phyloP scores from a whole-genome alignment of 257 asterid genomes.

The Cruciata laevipes region DNA sequence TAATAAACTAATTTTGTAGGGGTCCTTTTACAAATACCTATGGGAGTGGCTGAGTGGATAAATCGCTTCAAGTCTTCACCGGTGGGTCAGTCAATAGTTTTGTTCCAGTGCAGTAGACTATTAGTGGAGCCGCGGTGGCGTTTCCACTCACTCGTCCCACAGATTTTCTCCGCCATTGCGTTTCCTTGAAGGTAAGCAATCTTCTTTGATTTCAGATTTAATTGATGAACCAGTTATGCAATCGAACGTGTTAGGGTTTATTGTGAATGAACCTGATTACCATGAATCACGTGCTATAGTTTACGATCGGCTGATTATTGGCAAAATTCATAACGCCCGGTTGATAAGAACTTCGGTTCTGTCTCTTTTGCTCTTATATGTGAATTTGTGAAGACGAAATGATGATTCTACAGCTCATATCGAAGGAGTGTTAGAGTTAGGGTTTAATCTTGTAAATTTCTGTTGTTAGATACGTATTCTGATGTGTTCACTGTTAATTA shows the following conservation, averaged over 20 bases:
- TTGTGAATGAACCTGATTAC: not conserved
- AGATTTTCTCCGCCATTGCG: not conserved
- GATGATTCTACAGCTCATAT: not conserved
- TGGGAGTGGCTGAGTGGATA: too few species aligned
- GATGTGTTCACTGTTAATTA: not conserved
- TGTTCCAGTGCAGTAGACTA: not conserved
- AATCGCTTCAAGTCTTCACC: not conserved
- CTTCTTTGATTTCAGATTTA: not conserved
- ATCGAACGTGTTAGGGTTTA: not conserved
- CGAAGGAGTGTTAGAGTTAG: not conserved
- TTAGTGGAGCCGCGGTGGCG: not conserved
- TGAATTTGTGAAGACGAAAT: not conserved
- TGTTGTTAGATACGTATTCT: not conserved
- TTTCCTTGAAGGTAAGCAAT: not conserved
- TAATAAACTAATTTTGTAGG: too few species aligned
- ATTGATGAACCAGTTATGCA: not conserved
- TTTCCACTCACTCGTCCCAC: not conserved
- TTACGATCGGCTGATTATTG: not conserved
- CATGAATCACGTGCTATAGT: not conserved
- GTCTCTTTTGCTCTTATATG: not conserved
- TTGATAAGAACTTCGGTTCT: not conserved
- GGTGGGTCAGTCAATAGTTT: not conserved
- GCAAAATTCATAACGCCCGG: not conserved
- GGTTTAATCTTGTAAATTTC: not conserved
- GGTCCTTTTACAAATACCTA: too few species aligned